phyloP scores from a whole-genome alignment of 495 filamentous ascomycete genomes.

The Trypethelium eluteriae region DNA sequence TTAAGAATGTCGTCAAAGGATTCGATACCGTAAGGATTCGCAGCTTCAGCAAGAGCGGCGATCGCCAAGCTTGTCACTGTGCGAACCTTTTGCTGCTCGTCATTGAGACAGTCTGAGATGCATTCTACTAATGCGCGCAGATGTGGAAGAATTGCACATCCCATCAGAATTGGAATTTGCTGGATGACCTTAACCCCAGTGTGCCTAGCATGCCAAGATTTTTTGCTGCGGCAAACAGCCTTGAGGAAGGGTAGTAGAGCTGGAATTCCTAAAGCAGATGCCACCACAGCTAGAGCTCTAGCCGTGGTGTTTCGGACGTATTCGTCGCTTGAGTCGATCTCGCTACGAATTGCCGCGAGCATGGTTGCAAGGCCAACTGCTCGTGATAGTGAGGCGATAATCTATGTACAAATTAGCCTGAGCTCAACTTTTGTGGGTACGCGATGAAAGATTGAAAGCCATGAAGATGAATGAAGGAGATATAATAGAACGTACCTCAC shows the following conservation, averaged over 20 bases:
- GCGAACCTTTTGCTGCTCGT: slow-evolving; percentile 95
- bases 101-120: slow-evolving; percentile 89
- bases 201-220: slow-evolving; percentile 97
- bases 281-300: slow-evolving; percentile 93
- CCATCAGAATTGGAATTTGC: slow-evolving; percentile 99
- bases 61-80: slow-evolving; percentile 94
- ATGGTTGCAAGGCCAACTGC: slow-evolving; percentile 96
- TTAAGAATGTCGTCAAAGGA: slow-evolving; percentile 97
- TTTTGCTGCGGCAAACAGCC: slow-evolving; percentile 94
- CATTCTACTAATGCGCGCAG: slow-evolving; percentile 94
- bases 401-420: slow-evolving; percentile 34
- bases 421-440: background rate
- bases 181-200: slow-evolving; percentile 99
- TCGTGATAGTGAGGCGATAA: slow-evolving; percentile 95
- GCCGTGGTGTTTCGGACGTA: slow-evolving; percentile 99
- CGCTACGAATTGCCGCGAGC: slow-evolving; percentile 98
- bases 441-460: background rate
- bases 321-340: slow-evolving; percentile 97
- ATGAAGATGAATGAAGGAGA: background rate
- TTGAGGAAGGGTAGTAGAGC: slow-evolving; percentile 89
- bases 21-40: slow-evolving; percentile 98
- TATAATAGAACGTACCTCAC: slow-evolving; percentile 44
- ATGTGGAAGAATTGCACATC: slow-evolving; percentile 92
- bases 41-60: slow-evolving; percentile 90
- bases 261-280: slow-evolving; percentile 92